A percentile compares a stretch with the other conserved stretches of the same genome.
phyloP scores from a whole-genome alignment of 208 protist species.

The Leishmania tropica region DNA sequence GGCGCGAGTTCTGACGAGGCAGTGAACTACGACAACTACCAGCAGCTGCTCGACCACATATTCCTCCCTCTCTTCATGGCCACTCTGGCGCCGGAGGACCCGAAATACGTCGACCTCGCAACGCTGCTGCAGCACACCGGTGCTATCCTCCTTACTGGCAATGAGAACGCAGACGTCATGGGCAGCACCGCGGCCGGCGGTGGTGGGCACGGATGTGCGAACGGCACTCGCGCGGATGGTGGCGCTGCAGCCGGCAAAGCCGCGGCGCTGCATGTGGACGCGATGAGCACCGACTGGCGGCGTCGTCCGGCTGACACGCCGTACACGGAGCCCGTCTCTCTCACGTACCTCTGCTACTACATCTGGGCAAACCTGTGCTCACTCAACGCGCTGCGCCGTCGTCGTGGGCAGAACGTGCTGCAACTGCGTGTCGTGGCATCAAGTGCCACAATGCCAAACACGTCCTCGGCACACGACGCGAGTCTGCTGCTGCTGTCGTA shows the following conservation, averaged over 20 bases:
- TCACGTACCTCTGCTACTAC: slow-evolving; percentile 94
- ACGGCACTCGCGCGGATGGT: not conserved
- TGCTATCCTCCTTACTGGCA: slow-evolving; percentile 96
- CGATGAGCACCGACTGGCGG: slow-evolving; percentile 39
- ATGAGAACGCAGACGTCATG: slow-evolving; percentile 91
- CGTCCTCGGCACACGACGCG: slow-evolving; percentile 35
- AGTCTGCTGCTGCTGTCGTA: slow-evolving; percentile 84
- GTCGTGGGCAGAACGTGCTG: slow-evolving; percentile 92
- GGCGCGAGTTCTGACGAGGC: slow-evolving; percentile 18
- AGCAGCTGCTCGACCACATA: slow-evolving; percentile 96
- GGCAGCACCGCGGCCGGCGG: slow-evolving; percentile 1
- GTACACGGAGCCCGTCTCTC: slow-evolving; percentile 95
- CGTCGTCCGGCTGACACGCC: slow-evolving; percentile 94
- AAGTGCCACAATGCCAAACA: slow-evolving; percentile 52
- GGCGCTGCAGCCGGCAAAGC: not conserved
- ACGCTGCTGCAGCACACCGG: slow-evolving; percentile 93
- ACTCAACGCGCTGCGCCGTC: slow-evolving; percentile 95
- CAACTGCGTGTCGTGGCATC: slow-evolving; percentile 83
- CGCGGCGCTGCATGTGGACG: not conserved
- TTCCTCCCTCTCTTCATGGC: slow-evolving; percentile 99
- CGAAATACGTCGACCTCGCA: slow-evolving; percentile 91
- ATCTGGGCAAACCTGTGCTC: slow-evolving; percentile 98
- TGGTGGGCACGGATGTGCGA: not conserved
- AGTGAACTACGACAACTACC: slow-evolving; percentile 86
- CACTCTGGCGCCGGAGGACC: slow-evolving; percentile 92